Percentiles rank a stretch among this genome's conserved stretches.
Evolutionary conservation across 78 protist genomes (phyloP).

Genomic region (Dictyostelium capitatum): DNA sequence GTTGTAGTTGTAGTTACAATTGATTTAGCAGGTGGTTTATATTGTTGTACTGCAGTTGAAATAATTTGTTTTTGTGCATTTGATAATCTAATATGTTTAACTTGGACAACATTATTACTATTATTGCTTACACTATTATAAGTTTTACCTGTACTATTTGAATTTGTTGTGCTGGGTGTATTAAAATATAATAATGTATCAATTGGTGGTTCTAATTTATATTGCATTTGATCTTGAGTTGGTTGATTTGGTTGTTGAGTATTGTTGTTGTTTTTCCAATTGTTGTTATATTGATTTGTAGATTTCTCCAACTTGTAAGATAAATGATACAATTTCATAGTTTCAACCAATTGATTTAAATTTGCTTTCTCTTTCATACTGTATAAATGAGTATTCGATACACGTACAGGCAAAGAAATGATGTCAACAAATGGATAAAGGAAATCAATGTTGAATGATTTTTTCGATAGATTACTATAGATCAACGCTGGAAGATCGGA

Average conservation of each 20-base stretch:
- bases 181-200: constrained; percentile 13
- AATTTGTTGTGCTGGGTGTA: neutral
- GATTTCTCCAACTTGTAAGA: constrained; percentile 16
- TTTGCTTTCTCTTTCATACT: constrained; percentile 15
- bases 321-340: constrained; percentile 37
- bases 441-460: constrained; percentile 31
- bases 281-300: neutral
- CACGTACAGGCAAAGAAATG: constrained; percentile 22
- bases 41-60: neutral
- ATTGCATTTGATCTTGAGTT: neutral
- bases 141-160: neutral
- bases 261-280: neutral
- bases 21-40: constrained; percentile 18
- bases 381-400: constrained; percentile 51
- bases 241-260: neutral
- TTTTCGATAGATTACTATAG: neutral
- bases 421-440: constrained; percentile 62
- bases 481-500: neutral
- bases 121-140: neutral
- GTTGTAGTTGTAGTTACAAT: neutral
- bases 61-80: constrained; percentile 63
- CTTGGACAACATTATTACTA: too few species aligned
- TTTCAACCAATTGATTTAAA: constrained; percentile 33
- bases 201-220: constrained; percentile 44
- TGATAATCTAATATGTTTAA: constrained; percentile 19